Conservation (phyloP, 139 green algal genomes). For the Raphidocelis subcapitata region DNA sequence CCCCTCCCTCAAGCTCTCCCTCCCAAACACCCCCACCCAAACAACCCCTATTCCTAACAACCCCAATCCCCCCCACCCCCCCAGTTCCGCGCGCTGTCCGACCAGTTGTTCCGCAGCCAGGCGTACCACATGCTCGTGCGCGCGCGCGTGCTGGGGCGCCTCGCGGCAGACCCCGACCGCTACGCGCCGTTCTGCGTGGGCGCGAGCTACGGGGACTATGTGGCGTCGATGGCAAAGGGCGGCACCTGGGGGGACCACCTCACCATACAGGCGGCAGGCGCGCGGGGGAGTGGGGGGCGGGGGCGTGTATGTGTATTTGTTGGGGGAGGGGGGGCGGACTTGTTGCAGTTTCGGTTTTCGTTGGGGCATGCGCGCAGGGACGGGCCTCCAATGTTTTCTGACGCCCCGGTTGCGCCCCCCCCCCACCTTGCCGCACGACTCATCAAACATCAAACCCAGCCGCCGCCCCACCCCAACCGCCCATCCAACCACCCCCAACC, state of each 20-base stretch:
- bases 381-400: no score
- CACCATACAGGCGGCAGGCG: constrained; percentile 65
- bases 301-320: neutral
- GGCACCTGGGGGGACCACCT: constrained; percentile 84
- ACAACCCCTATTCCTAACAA: no score
- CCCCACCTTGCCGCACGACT: no score
- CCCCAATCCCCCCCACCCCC: no score
- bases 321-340: neutral
- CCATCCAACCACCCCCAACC: no score
- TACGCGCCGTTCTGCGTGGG: constrained; percentile 64
- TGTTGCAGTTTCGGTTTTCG: no score
- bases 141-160: constrained; percentile 48
- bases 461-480: no score
- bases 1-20: no score
- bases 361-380: no score
- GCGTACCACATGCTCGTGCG: constrained; percentile 63
- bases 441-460: no score
- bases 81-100: constrained; percentile 75
- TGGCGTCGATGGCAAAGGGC: constrained; percentile 40
- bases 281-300: neutral
- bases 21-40: no score
- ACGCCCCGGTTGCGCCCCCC: no score
- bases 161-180: constrained; percentile 39
- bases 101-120: constrained; percentile 76
- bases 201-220: constrained; percentile 58